Conservation (phyloP, 768 basidiomycete genomes). For the Rickenella mellea region DNA sequence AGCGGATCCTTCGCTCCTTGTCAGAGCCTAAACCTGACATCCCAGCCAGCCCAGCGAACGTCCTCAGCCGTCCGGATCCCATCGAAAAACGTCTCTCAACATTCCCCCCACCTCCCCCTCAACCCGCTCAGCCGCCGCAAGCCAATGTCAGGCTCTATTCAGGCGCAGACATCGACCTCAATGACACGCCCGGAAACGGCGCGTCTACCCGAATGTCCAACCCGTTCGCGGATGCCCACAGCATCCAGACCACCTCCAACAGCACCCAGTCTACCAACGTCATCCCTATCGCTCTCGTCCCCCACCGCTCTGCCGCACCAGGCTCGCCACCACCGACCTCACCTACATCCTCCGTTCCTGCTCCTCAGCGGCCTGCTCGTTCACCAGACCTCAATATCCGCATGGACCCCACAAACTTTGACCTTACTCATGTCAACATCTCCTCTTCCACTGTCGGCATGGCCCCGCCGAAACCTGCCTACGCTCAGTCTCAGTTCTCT, state of each 20-base stretch:
- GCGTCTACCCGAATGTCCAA: slow-evolving; percentile 31
- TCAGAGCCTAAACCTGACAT: slow-evolving; percentile 33
- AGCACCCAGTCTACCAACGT: slow-evolving; percentile 75
- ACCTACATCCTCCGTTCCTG: slow-evolving; percentile 15
- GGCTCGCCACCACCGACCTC: slow-evolving; percentile 9
- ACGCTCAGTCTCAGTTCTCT: slow-evolving; percentile 43
- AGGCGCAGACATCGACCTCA: slow-evolving; percentile 48
- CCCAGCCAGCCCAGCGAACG: slow-evolving; percentile 67
- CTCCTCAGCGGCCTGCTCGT: slow-evolving; percentile 45
- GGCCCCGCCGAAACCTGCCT: slow-evolving; percentile 24
- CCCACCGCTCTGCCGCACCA: slow-evolving; percentile 37
- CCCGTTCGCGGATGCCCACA: slow-evolving; percentile 70
- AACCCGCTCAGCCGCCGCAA: not conserved
- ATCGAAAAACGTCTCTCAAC: slow-evolving; percentile 45
- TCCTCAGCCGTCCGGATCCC: slow-evolving; percentile 77
- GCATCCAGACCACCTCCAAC: slow-evolving; percentile 70
- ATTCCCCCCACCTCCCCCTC: slow-evolving; percentile 13
- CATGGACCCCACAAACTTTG: slow-evolving; percentile 21
- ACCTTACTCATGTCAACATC: slow-evolving; percentile 53
- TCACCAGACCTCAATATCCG: slow-evolving; percentile 42
- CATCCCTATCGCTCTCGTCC: slow-evolving; percentile 76
- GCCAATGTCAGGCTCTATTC: slow-evolving; percentile 12
- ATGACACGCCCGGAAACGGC: slow-evolving; percentile 28
- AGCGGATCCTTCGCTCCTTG: slow-evolving; percentile 26
- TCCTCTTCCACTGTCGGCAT: slow-evolving; percentile 37